Evolutionary conservation across 2,329 filamentous ascomycete species (phyloP).

Genomic region (Fusarium brachygibbosum): DNA sequence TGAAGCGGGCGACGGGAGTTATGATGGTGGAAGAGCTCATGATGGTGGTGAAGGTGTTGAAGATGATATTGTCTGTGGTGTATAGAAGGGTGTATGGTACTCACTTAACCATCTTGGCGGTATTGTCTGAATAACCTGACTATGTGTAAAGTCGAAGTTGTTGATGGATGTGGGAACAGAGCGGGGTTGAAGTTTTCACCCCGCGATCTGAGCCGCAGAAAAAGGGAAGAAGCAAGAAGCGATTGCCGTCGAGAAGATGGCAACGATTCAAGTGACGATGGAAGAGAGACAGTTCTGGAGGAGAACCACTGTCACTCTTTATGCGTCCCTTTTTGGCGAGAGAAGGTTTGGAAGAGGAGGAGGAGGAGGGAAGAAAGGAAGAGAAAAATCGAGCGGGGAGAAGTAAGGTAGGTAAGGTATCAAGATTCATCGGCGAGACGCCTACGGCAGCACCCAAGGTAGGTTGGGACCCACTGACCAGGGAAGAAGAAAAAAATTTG

Average conservation of each 20-base stretch:
- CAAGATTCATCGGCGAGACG: conserved; percentile 45
- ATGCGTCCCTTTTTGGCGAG: conserved; percentile 55
- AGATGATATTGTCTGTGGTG: not conserved
- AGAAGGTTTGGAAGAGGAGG: conserved; percentile 41
- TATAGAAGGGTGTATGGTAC: conserved; percentile 58
- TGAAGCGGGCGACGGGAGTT: conserved; percentile 19
- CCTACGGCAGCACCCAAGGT: conserved; percentile 31
- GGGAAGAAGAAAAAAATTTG: conserved; percentile 46
- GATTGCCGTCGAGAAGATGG: conserved; percentile 45
- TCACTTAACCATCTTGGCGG: conserved; percentile 99
- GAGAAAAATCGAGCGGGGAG: conserved; percentile 49
- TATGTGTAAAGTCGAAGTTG: conserved; percentile 55
- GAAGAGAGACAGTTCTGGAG: conserved; percentile 56
- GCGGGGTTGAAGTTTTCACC: conserved; percentile 62
- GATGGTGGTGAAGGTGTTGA: conserved; percentile 15
- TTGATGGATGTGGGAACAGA: conserved; percentile 55
- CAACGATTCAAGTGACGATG: conserved; percentile 53
- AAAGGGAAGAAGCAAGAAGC: conserved; percentile 48
- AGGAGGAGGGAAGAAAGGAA: conserved; percentile 38
- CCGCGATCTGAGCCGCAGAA: conserved; percentile 53
- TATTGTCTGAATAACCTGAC: conserved; percentile 67
- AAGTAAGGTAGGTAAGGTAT: conserved; percentile 41
- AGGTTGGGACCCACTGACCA: conserved; percentile 25
- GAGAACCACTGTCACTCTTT: conserved; percentile 57
- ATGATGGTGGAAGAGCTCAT: conserved; percentile 1